Percentiles rank a stretch among this genome's conserved stretches.
Evolutionary conservation across 2,329 filamentous ascomycete species (phyloP).

Genomic region (Didymella keratinophila): DNA sequence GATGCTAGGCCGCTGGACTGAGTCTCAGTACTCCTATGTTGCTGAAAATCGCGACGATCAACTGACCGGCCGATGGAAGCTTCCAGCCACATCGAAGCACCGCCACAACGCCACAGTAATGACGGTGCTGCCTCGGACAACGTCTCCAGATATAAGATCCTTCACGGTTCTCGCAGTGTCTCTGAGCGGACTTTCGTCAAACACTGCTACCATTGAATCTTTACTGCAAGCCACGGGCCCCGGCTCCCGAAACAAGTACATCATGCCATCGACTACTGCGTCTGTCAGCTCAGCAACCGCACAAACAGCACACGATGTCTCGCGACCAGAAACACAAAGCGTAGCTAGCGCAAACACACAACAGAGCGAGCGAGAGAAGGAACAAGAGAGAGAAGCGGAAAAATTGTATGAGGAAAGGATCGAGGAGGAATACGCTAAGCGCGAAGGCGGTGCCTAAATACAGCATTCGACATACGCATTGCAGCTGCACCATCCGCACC

Average conservation of each 20-base stretch:
- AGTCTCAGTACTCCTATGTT: not conserved
- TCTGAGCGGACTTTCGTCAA: not conserved
- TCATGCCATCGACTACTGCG: constrained; percentile 5
- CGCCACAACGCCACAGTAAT: constrained; percentile 10
- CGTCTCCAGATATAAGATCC: not conserved
- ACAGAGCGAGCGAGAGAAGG: constrained; percentile 33
- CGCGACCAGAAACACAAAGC: constrained; percentile 35
- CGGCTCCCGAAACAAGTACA: not conserved
- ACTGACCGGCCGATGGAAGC: not conserved
- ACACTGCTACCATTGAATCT: not conserved
- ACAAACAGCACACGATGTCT: constrained; percentile 35
- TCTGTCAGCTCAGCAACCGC: constrained; percentile 31
- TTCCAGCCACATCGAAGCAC: constrained; percentile 6
- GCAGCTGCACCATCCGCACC: not conserved
- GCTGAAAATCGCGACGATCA: not conserved
- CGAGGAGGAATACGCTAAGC: constrained; percentile 52
- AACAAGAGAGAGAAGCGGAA: constrained; percentile 42
- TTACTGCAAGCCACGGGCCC: not conserved
- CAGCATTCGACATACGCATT: not conserved
- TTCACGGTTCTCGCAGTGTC: not conserved
- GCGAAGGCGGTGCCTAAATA: constrained; percentile 47
- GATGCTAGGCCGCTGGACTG: not conserved
- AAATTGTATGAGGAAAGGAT: constrained; percentile 49
- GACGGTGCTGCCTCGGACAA: constrained; percentile 2
- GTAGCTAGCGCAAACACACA: constrained; percentile 32